Evolutionary conservation across 192 early-diverging fungal species (phyloP), one percentile per base, ranked within the genome.

Genomic region (Coemansia reversa): DNA sequence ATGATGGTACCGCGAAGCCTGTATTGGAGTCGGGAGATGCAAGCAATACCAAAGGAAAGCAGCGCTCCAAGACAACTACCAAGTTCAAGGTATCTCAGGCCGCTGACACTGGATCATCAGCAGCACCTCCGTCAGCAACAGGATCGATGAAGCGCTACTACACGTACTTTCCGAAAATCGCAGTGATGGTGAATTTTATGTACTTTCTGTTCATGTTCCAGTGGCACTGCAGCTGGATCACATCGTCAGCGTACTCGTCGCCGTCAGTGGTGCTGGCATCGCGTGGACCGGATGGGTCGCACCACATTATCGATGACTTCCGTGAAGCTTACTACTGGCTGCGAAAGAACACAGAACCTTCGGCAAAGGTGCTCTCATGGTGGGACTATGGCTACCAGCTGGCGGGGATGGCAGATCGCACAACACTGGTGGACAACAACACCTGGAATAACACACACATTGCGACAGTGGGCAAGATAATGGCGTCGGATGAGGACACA

Each of bases 391-490:
- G 98, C 1, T 99, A 99, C 83, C 98, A 99, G 82, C 92, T 99
- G 62, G 94, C 98, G 0, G 98, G 98, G 20, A 97, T 99, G 94
- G 92, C 97, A 18, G 94, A 99, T 75, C 87, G 97, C 30, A 90
- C 92, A 1, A 94, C 93, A 1, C 79, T 99, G 29, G 98, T 99
- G 20, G 98, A 99, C 84, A 99, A 99, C 87, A 99, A 99, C 74
- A 99, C 98, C 3, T 99, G 98, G 98, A 99, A 99, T 89, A 99
- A 99, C 87, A 99, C 98, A 3, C 98, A 99, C 63, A 99, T 99
- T 72, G 98, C 98, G 14, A 94, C 92, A 0, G 98, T 99, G 16
- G 98, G 98, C 29, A 91, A 91, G 70, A 94, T 92, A 39, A 91
- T 99, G 90, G 82, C 94, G 2, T 90, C 88, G 12, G 81, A 86